Percentiles rank a stretch among this genome's conserved stretches.
Evolutionary conservation across 495 filamentous ascomycete species (phyloP).

Genomic region (Talaromyces proteolyticus): DNA sequence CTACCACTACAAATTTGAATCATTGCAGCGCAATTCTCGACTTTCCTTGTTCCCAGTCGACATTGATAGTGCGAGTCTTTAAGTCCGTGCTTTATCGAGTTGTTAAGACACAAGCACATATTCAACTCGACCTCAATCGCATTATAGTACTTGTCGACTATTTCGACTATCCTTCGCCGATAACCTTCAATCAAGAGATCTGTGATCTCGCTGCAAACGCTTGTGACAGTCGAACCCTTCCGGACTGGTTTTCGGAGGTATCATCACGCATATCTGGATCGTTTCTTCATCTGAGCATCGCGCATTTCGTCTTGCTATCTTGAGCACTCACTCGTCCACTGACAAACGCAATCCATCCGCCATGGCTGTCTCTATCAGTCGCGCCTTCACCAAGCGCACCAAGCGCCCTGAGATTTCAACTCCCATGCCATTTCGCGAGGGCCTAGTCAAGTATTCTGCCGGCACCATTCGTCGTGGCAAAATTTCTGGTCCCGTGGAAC

Average conservation of each 20-base stretch:
- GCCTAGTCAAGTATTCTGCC: slow-evolving; percentile 38
- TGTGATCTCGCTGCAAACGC: slow-evolving; percentile 1
- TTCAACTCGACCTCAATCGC: background rate
- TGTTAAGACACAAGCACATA: no score
- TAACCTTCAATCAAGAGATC: background rate
- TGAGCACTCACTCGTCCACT: no score
- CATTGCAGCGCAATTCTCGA: slow-evolving; percentile 6
- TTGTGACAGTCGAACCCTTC: background rate
- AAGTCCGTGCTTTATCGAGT: no score
- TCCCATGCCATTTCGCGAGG: slow-evolving; percentile 43
- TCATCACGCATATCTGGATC: background rate
- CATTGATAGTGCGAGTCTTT: background rate
- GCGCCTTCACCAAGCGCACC: slow-evolving; percentile 61
- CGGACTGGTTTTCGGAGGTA: slow-evolving; percentile 1
- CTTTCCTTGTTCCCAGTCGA: background rate
- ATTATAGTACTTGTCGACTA: background rate
- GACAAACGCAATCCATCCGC: slow-evolving; percentile 7
- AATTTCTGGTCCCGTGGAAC: slow-evolving; percentile 82
- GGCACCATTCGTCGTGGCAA: slow-evolving; percentile 50
- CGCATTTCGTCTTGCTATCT: no score
- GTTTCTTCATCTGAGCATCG: background rate
- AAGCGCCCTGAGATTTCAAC: slow-evolving; percentile 45
- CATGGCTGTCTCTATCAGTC: slow-evolving; percentile 45
- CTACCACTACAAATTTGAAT: background rate
- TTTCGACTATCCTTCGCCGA: background rate